Evolutionary conservation across 306 rosid species (phyloP).

Genomic region (Purshia tridentata): DNA sequence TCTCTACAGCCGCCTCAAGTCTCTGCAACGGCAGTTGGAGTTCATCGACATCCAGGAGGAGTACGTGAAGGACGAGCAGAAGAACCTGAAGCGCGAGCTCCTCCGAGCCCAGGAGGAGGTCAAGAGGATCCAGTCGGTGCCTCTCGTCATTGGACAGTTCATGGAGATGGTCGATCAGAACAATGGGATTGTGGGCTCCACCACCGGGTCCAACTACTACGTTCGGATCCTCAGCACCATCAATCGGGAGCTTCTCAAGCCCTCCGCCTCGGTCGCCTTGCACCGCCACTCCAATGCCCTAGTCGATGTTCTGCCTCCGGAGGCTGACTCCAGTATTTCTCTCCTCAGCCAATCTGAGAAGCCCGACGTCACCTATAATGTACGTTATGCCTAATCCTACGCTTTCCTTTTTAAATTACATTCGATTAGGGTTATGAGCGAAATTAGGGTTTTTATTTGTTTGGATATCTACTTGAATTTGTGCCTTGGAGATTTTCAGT

Average conservation of each 20-base stretch:
- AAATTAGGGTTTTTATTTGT: not conserved
- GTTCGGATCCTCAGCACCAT: slow-evolving; percentile 92
- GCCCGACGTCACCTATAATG: slow-evolving; percentile 94
- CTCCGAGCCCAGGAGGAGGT: slow-evolving; percentile 97
- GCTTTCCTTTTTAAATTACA: not conserved
- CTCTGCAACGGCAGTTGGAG: slow-evolving; percentile 79
- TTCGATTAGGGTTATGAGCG: not conserved
- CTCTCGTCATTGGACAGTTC: slow-evolving; percentile 93
- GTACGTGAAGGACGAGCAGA: slow-evolving; percentile 88
- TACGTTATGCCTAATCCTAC: slow-evolving; percentile 24
- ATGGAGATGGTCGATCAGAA: slow-evolving; percentile 98
- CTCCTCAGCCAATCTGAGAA: slow-evolving; percentile 98
- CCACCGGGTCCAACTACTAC: slow-evolving; percentile 94
- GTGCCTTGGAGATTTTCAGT: not conserved
- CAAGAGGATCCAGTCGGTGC: slow-evolving; percentile 96
- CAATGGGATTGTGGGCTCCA: slow-evolving; percentile 96
- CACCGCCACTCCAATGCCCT: slow-evolving; percentile 98
- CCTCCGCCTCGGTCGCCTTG: slow-evolving; percentile 90
- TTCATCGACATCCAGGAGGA: slow-evolving; percentile 94
- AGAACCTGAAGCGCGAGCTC: slow-evolving; percentile 93
- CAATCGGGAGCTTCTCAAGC: slow-evolving; percentile 87
- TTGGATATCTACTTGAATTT: not conserved
- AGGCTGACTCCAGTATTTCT: slow-evolving; percentile 95
- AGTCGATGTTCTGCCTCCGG: slow-evolving; percentile 95
- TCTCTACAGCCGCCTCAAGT: slow-evolving; percentile 75